Percentiles rank a stretch among this genome's conserved stretches.
Evolutionary conservation across 2,329 filamentous ascomycete genomes (phyloP).

Genomic region (Metarhizium album): DNA sequence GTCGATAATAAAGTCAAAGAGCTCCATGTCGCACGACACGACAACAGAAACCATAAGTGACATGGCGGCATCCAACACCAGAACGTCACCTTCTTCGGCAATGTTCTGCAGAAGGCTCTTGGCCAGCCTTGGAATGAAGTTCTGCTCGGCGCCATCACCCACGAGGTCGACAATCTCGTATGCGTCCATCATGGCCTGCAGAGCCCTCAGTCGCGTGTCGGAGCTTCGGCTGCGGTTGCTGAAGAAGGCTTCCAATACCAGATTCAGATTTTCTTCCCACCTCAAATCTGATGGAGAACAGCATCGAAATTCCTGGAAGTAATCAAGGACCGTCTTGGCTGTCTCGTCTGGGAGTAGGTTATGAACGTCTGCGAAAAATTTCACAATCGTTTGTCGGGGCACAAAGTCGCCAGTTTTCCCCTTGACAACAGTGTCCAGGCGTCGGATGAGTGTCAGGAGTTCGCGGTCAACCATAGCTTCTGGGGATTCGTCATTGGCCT

Average conservation of each 20-base stretch:
- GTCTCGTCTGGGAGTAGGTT: constrained; percentile 53
- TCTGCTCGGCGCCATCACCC: constrained; percentile 46
- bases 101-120: constrained; percentile 51
- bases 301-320: constrained; percentile 57
- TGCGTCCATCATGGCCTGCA: constrained; percentile 49
- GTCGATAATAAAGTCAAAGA: constrained; percentile 49
- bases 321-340: constrained; percentile 52
- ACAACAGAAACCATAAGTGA: constrained; percentile 55
- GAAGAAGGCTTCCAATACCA: constrained; percentile 54
- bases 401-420: constrained; percentile 42
- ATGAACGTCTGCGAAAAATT: constrained; percentile 54
- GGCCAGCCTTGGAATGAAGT: constrained; percentile 47
- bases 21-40: constrained; percentile 42
- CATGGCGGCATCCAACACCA: constrained; percentile 54
- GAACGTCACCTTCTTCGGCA: constrained; percentile 50
- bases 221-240: constrained; percentile 49
- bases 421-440: constrained; percentile 37
- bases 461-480: constrained; percentile 32
- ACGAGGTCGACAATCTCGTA: constrained; percentile 49
- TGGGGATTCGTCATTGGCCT: constrained; percentile 16
- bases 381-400: constrained; percentile 55
- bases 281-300: constrained; percentile 60
- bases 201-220: constrained; percentile 49
- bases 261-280: constrained; percentile 54
- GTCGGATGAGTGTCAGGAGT: constrained; percentile 32